Evolutionary conservation across 148 eudicot genomes (phyloP), one percentile per base, ranked within the genome.

Genomic region (Rhododendron williamsianum): DNA sequence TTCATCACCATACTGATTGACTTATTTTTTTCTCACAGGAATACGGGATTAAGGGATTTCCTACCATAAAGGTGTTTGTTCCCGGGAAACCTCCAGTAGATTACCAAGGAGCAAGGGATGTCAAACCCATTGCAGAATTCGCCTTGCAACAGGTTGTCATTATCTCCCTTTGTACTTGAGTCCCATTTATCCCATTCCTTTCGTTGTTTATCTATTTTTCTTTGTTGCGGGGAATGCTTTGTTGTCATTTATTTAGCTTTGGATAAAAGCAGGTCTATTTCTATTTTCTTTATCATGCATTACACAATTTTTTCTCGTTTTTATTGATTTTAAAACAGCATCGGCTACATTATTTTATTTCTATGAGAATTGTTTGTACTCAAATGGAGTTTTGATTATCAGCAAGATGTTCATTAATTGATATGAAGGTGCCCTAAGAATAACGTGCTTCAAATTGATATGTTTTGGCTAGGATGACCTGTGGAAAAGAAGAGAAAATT

Each of bases 51-150:
- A 85, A 82, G 86, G 99, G 99, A 81, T 97, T 94, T 88, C 99
- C 99, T 52, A 97, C 98, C 80, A 97, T 97, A 76, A 95, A 97
- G 94, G 95, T 92, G 48, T 97, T 97, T 90, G 93, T 87, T 69
- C 95, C 97, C 77, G 99, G 99, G 74, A 95, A 95, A 87, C 89
- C 93, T 76, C 96, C 99, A 15, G 92, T 88, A 45, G 98, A 94
- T 92, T 97, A 97, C 84, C 91, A 87, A 88, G 99, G 99, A 83
- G 98, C 97, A 33, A 91, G 98, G 90, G 98, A 96, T 80, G 97
- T 84, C 36, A 96, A 94, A 88, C 95, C 98, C 56, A 94, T 96
- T 82, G 95, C 91, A 41, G 95, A 94, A 82, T 96, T 90, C 81
- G 96, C 98, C 81, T 86, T 93, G 84, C 86, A 93, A 84, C 97